Evolutionary conservation across 2,329 filamentous ascomycete species (phyloP), one percentile per base, ranked within the genome.

Genomic region (Epichloe gansuensis): DNA sequence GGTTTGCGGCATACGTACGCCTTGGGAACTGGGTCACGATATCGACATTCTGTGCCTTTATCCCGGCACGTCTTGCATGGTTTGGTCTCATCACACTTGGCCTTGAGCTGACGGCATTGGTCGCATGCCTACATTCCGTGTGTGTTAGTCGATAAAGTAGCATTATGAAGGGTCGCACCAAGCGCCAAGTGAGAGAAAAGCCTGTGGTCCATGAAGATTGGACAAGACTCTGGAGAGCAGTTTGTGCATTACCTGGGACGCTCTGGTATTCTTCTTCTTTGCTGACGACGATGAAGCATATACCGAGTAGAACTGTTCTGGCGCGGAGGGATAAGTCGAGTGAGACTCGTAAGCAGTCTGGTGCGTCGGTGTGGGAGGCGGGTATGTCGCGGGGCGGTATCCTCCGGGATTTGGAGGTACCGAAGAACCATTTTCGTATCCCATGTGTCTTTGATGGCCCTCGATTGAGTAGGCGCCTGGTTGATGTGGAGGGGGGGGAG

Each of bases 1-100:
- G 4, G 15, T 27, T 15, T 39, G 25, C n/a, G 39, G 17, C 21
- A 5, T 3, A 52, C 53, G 40, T 75, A 95, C 87, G 94, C 91
- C 63, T 94, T 93, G 15, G 89, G 89, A 23, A 89, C 86, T 5
- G 93, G 85, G 63, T 96, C 90, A 58, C 90, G 83, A 67, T 96
- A 97, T 66, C 87, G 84, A 71, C 88, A 98, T 50, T 82, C 77
- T 35, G 89, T 76, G 58, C 79, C 83, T 64, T 94, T 94, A 59
- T 97, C 90, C 60, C 85, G 85, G 66, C 93, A 98, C 61, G 84
- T 88, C 63, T 89, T 91, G 60, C 86, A 85, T 2, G 86, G 89
- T 58, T 85, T 82, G 11, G 83, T 82, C 71, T 95, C 89, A 61
- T 95, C 89, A 65, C 89, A 95, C 68, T 95, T 95, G 13, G 89